Base-by-base conservation (phyloP, 768 basidiomycete species). In the Xerocomus potaroensis region DNA sequence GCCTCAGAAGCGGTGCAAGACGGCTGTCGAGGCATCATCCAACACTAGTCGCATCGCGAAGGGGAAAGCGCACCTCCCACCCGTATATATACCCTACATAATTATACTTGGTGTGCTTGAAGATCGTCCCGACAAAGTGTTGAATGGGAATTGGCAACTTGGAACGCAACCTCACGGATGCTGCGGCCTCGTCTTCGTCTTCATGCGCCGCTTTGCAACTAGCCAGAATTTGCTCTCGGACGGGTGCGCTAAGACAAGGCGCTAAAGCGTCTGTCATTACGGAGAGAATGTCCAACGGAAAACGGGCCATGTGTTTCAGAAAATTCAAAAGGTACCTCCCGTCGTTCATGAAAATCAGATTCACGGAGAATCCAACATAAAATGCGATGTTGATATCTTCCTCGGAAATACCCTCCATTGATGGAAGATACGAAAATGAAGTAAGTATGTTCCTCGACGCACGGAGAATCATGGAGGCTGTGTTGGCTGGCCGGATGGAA, bases 51-150 rank as follows among this genome's bases (percentile, higher is more conserved):
- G 12, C 8, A 1, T n/a, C 8, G 1, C 2, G 26, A 32, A 37
- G 19, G 43, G n/a, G 27, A 38, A 22, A 38, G 39, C 55, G 7
- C 43, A 78, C 76, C 60, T 78, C 74, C 78, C 78, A 80, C 8
- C 70, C 72, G 41, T 67, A 63, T 32, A 79, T 72, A 37, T 71
- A 72, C 18, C 73, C 77, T 8, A 64, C 44, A 53, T 77, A 76
- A 6, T 58, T 62, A 43, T 70, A 71, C 38, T 51, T 61, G 31
- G 40, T 56, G 53, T 78, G 76, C 40, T 56, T 54, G 46, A 78
- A 75, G 23, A 73, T 60, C 72, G 75, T 71, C 10, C 79, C 78
- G 24, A 77, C 76, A 47, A 75, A 78, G 54, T 72, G 66, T 53
- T 66, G 62, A 10, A 78, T 60, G 47, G 46, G 32, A 23, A 34